phyloP scores from a whole-genome alignment of 495 filamentous ascomycete genomes.

The Penicillium taxi region DNA sequence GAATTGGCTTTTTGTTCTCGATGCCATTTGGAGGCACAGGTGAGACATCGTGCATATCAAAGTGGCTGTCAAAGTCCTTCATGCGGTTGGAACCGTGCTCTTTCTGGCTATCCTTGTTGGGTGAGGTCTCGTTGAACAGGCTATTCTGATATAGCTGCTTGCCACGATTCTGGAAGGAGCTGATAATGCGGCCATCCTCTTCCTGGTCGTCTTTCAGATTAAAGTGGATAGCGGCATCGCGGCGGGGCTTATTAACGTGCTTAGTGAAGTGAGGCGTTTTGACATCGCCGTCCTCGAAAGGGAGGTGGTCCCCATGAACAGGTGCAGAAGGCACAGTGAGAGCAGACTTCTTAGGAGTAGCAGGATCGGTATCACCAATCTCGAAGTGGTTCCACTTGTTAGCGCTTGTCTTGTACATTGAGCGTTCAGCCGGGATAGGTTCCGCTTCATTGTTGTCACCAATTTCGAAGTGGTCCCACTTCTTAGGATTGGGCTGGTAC shows the following conservation, averaged over 20 bases:
- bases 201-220: constrained; percentile 50
- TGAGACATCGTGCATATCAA: constrained; percentile 56
- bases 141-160: constrained; percentile 72
- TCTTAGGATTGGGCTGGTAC: constrained; percentile 59
- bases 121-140: constrained; percentile 50
- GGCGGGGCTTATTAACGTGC: constrained; percentile 57
- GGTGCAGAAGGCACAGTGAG: constrained; percentile 45
- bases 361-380: constrained; percentile 45
- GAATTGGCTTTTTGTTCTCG: constrained; percentile 48
- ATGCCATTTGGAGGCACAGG: constrained; percentile 33
- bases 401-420: constrained; percentile 51
- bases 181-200: constrained; percentile 28
- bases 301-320: constrained; percentile 60
- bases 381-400: constrained; percentile 84
- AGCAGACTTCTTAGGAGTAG: constrained; percentile 65
- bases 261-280: constrained; percentile 50
- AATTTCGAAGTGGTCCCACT: constrained; percentile 86
- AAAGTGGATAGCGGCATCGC: constrained; percentile 74
- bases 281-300: constrained; percentile 55
- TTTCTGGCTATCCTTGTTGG: constrained; percentile 16
- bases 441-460: constrained; percentile 37
- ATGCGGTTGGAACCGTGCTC: constrained; percentile 54
- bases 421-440: constrained; percentile 29
- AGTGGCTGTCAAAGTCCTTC: constrained; percentile 70
- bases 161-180: constrained; percentile 50